Percentiles rank a stretch among this genome's conserved stretches.
Conservation (phyloP, 495 filamentous ascomycete genomes). For the Thermochaetoides thermophila region DNA sequence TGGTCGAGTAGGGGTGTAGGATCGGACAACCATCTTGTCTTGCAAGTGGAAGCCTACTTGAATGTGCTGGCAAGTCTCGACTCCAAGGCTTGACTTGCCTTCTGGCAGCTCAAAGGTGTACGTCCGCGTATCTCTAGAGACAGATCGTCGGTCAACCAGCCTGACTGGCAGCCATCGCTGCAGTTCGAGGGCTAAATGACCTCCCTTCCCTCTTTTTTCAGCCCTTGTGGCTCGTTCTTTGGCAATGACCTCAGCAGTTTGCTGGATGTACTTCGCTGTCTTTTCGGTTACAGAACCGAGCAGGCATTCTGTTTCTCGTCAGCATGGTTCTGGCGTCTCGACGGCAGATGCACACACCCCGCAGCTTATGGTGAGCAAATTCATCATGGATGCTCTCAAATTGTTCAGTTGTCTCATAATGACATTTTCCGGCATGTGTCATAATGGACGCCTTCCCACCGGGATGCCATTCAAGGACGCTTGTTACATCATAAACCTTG, state of each 20-base stretch:
- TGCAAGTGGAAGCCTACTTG: slow-evolving; percentile 20
- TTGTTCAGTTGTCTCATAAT: slow-evolving; percentile 3
- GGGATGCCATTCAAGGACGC: slow-evolving; percentile 55
- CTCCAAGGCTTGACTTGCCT: slow-evolving; percentile 10
- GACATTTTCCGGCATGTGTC: slow-evolving; percentile 5
- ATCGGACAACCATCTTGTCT: slow-evolving; percentile 12
- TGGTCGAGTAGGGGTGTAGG: slow-evolving; percentile 8
- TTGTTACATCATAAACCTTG: slow-evolving; percentile 59
- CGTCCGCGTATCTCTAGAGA: slow-evolving; percentile 14
- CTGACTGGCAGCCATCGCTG: slow-evolving; percentile 12
- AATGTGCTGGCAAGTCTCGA: slow-evolving; percentile 22
- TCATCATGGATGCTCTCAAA: slow-evolving; percentile 7
- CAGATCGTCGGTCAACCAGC: slow-evolving; percentile 7
- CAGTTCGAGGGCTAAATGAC: slow-evolving; percentile 1
- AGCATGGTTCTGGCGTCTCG: not conserved
- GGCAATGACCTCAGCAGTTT: slow-evolving; percentile 14
- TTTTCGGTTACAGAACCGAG: slow-evolving; percentile 25
- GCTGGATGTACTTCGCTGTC: slow-evolving; percentile 19
- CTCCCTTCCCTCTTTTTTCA: not conserved
- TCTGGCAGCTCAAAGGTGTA: slow-evolving; percentile 20
- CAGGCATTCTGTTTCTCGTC: slow-evolving; percentile 15
- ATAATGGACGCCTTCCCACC: slow-evolving; percentile 39
- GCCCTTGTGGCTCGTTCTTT: slow-evolving; percentile 8
- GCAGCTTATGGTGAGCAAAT: slow-evolving; percentile 3
- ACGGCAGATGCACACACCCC: not conserved